phyloP scores from a whole-genome alignment of 805 yeast genomes.

The Pichia occidentalis region DNA sequence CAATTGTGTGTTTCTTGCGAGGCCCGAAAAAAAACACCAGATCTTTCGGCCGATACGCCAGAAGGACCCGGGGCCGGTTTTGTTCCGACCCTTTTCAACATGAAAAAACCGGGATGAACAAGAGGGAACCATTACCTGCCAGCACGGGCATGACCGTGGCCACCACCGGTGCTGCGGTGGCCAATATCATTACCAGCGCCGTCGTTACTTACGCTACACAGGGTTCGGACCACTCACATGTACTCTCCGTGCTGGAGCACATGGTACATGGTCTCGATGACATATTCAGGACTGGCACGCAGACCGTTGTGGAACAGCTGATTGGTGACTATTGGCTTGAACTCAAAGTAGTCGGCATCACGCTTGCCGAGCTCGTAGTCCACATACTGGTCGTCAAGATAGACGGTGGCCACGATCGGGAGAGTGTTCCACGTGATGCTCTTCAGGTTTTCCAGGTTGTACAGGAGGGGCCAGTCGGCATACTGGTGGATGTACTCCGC shows the following conservation, averaged over 20 bases:
- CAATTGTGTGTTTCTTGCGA: too few relatives aligned
- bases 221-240: slow-evolving; percentile 22
- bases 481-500: slow-evolving; percentile 33
- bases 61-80: too few relatives aligned
- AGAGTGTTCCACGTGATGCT: slow-evolving; percentile 13
- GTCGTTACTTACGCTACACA: too few relatives aligned
- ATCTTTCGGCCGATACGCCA: too few relatives aligned
- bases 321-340: slow-evolving; percentile 38
- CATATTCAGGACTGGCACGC: slow-evolving; percentile 34
- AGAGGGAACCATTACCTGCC: too few relatives aligned
- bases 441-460: slow-evolving; percentile 21
- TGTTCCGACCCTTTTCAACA: too few relatives aligned
- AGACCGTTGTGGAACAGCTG: slow-evolving; percentile 48
- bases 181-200: too few relatives aligned
- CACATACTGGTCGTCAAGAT: slow-evolving; percentile 45
- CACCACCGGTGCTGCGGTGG: too few relatives aligned
- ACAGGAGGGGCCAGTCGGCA: slow-evolving; percentile 24
- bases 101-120: too few relatives aligned
- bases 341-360: slow-evolving; percentile 20
- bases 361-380: slow-evolving; percentile 35
- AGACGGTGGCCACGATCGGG: slow-evolving; percentile 47
- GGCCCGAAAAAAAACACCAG: too few relatives aligned
- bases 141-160: too few relatives aligned
- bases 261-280: slow-evolving; percentile 35
- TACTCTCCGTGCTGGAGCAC: slow-evolving; percentile 32